A percentile compares a stretch with the other conserved stretches of the same genome.
phyloP scores from a whole-genome alignment of 768 basidiomycete genomes.

The Pleurotus ostreatus region DNA sequence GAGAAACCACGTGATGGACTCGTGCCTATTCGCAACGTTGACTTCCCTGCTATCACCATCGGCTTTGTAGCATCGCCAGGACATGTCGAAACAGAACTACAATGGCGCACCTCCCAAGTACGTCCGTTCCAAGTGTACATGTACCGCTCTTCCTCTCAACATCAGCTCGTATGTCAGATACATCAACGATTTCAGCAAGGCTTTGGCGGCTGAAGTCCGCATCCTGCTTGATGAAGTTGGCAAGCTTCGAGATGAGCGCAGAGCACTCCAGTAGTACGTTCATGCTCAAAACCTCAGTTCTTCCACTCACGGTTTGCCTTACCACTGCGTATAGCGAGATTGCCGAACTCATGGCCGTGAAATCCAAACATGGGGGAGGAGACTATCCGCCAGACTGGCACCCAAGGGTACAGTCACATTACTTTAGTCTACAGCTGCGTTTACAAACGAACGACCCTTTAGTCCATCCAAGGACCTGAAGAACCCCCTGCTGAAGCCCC shows the following conservation, averaged over 20 bases:
- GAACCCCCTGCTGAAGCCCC: conserved; percentile 34
- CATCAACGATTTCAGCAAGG: conserved; percentile 81
- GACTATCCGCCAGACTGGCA: conserved; percentile 76
- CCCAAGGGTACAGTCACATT: conserved; percentile 42
- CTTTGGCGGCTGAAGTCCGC: conserved; percentile 75
- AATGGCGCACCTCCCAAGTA: conserved; percentile 18
- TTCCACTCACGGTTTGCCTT: background rate
- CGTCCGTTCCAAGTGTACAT: background rate
- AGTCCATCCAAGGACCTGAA: conserved; percentile 21
- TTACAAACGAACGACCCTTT: conserved; percentile 1
- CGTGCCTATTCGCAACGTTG: too few species aligned
- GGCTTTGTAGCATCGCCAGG: too few species aligned
- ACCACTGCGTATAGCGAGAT: conserved; percentile 55
- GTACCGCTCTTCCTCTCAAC: background rate
- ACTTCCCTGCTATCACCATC: too few species aligned
- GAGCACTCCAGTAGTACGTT: conserved; percentile 73
- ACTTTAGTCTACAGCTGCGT: conserved; percentile 8
- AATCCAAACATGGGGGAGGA: conserved; percentile 77
- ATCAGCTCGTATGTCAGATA: conserved; percentile 34
- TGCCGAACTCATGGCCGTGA: conserved; percentile 77
- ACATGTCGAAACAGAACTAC: conserved; percentile 46
- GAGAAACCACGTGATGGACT: too few species aligned
- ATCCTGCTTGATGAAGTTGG: conserved; percentile 78
- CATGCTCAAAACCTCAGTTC: background rate
- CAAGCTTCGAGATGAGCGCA: conserved; percentile 71